Evolutionary conservation across 768 basidiomycete genomes (phyloP).

Genomic region (Leccinellum luteum): DNA sequence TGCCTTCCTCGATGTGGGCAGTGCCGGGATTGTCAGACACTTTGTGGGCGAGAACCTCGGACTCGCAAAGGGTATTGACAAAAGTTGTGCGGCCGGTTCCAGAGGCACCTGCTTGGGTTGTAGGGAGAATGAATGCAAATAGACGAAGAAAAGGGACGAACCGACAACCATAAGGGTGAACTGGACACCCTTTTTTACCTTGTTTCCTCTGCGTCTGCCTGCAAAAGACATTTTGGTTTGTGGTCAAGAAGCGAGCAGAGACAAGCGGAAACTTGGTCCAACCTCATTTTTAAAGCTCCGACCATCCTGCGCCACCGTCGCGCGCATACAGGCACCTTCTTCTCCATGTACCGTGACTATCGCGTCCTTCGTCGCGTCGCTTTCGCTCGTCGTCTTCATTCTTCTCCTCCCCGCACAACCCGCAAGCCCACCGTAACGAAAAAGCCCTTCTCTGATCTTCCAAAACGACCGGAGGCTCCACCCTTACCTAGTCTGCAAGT

Average conservation of each 20-base stretch:
- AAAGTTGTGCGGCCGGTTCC: conserved; percentile 98
- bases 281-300: conserved; percentile 35
- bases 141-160: conserved; percentile 39
- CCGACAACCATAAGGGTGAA: conserved; percentile 98
- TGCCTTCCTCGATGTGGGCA: conserved; percentile 93
- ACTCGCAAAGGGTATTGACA: conserved; percentile 98
- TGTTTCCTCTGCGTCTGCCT: conserved; percentile 85
- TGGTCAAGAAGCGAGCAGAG: conserved; percentile 27
- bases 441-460: conserved; percentile 61
- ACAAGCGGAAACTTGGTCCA: conserved; percentile 32
- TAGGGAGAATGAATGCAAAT: not conserved
- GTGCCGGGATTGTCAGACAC: conserved; percentile 77
- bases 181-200: conserved; percentile 98
- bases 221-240: conserved; percentile 73
- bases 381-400: conserved; percentile 8
- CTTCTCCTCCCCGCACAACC: not conserved
- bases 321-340: conserved; percentile 25
- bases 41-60: conserved; percentile 87
- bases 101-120: conserved; percentile 73
- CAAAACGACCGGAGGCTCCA: conserved; percentile 34
- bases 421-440: conserved; percentile 32
- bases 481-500: not conserved
- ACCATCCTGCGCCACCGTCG: conserved; percentile 31
- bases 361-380: conserved; percentile 12
- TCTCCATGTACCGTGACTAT: conserved; percentile 6